Conservation (phyloP, 805 yeast genomes). For the Candida coleopterorum region DNA sequence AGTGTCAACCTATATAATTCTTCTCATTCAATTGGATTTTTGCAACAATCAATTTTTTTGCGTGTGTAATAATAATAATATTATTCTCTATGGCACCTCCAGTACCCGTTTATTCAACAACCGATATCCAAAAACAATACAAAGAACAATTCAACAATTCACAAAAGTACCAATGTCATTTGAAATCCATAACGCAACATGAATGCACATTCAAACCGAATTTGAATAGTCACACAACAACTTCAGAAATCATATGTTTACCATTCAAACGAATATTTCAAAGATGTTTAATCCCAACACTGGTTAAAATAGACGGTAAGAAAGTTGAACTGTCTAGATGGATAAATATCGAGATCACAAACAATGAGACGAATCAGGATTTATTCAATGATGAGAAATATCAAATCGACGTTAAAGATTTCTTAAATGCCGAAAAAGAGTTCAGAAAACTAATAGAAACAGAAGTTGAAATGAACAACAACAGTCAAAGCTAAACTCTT, state of each 20-base stretch:
- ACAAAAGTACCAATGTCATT: conserved; percentile 27
- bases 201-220: conserved; percentile 36
- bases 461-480: conserved; percentile 11
- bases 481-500: too few relatives aligned
- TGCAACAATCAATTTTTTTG: too few relatives aligned
- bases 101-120: conserved; percentile 31
- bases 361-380: conserved; percentile 25
- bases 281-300: conserved; percentile 28
- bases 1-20: too few relatives aligned
- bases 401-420: conserved; percentile 26
- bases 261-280: conserved; percentile 41
- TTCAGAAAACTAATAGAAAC: conserved; percentile 28
- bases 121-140: conserved; percentile 25
- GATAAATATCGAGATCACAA: conserved; percentile 38
- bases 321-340: conserved; percentile 23
- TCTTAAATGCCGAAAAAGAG: conserved; percentile 35
- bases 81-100: conserved; percentile 45
- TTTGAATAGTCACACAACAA: conserved; percentile 13
- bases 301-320: conserved; percentile 20
- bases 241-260: conserved; percentile 35
- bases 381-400: conserved; percentile 19
- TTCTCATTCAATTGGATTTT: too few relatives aligned
- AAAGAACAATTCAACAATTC: conserved; percentile 24
- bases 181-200: conserved; percentile 33
- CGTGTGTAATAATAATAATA: too few relatives aligned